Conservation (phyloP, 352 stramenopile genomes). For the Phytophthora ramorum region DNA sequence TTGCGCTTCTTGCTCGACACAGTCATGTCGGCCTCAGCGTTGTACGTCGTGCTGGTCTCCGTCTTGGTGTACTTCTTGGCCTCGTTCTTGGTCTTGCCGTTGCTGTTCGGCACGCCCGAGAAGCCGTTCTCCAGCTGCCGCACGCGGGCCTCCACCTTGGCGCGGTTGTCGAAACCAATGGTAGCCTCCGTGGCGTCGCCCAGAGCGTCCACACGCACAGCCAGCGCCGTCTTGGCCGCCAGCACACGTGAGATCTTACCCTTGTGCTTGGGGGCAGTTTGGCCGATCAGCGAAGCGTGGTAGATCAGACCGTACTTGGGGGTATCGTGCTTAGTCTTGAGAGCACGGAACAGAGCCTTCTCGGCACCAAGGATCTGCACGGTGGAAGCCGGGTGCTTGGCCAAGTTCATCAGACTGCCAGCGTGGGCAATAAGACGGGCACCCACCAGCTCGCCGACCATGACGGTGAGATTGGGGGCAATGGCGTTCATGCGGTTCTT, state of each 20-base stretch:
- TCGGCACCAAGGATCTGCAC: conserved; percentile 99
- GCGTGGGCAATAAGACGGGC: conserved; percentile 99
- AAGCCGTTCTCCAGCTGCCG: conserved; percentile 97
- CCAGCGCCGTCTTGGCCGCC: conserved; percentile 98
- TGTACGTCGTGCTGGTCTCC: conserved; percentile 90
- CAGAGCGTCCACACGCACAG: conserved; percentile 99
- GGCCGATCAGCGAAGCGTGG: conserved; percentile 99
- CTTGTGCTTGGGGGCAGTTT: conserved; percentile 99
- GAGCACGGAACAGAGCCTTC: conserved; percentile 99
- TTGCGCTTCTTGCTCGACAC: conserved; percentile 92
- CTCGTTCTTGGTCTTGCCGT: conserved; percentile 92
- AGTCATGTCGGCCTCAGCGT: conserved; percentile 95
- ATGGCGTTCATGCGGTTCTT: conserved; percentile 99
- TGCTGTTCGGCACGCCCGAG: conserved; percentile 82
- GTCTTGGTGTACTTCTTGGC: conserved; percentile 92
- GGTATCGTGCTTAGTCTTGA: conserved; percentile 99
- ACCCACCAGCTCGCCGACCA: conserved; percentile 99
- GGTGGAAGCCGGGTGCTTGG: conserved; percentile 99
- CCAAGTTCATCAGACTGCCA: conserved; percentile 99
- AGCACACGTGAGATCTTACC: conserved; percentile 99
- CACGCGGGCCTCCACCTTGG: conserved; percentile 98
- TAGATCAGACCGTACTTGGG: conserved; percentile 99
- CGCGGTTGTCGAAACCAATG: conserved; percentile 97
- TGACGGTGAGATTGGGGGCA: conserved; percentile 99
- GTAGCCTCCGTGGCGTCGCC: conserved; percentile 95